phyloP scores from a whole-genome alignment of 1,139 yeast genomes.

The Hansenula sp. region DNA sequence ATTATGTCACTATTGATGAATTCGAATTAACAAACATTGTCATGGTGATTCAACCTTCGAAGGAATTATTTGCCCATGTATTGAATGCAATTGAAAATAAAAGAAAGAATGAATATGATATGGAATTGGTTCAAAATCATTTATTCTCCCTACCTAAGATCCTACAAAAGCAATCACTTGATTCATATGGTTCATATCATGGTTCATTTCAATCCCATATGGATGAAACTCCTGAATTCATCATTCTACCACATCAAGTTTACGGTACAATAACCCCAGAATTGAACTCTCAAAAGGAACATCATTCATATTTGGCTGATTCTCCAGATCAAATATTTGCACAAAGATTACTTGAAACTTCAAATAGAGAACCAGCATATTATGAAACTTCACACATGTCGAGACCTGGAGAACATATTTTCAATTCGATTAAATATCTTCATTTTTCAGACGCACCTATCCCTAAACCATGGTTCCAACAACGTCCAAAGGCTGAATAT shows the following conservation, averaged over 20 bases:
- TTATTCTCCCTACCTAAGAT: constrained; percentile 2
- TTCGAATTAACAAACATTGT: constrained; percentile 18
- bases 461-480: constrained; percentile 43
- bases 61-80: constrained; percentile 10
- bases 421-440: constrained; percentile 27
- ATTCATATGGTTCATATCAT: neutral
- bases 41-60: constrained; percentile 22
- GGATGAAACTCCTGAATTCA: constrained; percentile 17
- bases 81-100: constrained; percentile 11
- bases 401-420: constrained; percentile 13
- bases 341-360: constrained; percentile 2
- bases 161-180: neutral
- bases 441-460: constrained; percentile 46
- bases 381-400: constrained; percentile 24
- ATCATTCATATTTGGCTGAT: constrained; percentile 19
- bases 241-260: constrained; percentile 36
- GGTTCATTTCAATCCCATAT: neutral
- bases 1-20: constrained; percentile 10
- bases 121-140: constrained; percentile 25
- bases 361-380: constrained; percentile 11
- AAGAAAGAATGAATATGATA: constrained; percentile 17
- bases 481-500: constrained; percentile 12
- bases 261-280: constrained; percentile 44
- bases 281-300: constrained; percentile 29
- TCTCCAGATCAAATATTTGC: constrained; percentile 18